These are phyloP conservation scores for Veloporphyrellus conicus DNA, from an alignment of 1,284 basidiomycete genomes.

Conservation along the genomic window DNA sequence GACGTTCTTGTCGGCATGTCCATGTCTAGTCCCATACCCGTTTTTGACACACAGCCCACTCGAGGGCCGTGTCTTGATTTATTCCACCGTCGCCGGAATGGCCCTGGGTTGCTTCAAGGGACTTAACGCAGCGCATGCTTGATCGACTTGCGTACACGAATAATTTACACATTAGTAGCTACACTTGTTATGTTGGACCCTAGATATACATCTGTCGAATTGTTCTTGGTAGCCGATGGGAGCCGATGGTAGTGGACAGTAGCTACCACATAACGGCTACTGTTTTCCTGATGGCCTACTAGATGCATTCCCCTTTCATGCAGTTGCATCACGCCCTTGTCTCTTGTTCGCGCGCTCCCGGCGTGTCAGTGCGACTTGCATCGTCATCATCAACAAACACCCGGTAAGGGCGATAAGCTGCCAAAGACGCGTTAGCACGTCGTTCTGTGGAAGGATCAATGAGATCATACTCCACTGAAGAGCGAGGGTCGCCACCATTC, in stretches of 20 bases:
- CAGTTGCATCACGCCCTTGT: background rate
- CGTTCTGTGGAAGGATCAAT: background rate
- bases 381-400: slow-evolving; percentile 10
- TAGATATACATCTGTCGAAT: too few species aligned
- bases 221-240: too few species aligned
- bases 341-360: background rate
- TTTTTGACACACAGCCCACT: slow-evolving; percentile 65
- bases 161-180: background rate
- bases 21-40: slow-evolving; percentile 67
- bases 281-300: too few species aligned
- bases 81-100: slow-evolving; percentile 48
- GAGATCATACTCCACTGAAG: slow-evolving; percentile 23
- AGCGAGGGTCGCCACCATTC: slow-evolving; percentile 28
- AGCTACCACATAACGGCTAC: too few species aligned
- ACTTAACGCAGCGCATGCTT: slow-evolving; percentile 45
- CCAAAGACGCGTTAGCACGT: slow-evolving; percentile 3
- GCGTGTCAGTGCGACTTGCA: slow-evolving; percentile 16
- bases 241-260: too few species aligned
- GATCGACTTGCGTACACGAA: background rate
- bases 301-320: background rate
- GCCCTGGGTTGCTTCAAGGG: slow-evolving; percentile 55
- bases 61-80: slow-evolving; percentile 56
- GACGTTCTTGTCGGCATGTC: background rate
- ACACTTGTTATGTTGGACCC: background rate
- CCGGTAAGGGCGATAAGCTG: slow-evolving; percentile 18